These are phyloP conservation scores for Calonectria hongkongensis DNA, from an alignment of 2,329 filamentous ascomycete species.

Conservation along the genomic window DNA sequence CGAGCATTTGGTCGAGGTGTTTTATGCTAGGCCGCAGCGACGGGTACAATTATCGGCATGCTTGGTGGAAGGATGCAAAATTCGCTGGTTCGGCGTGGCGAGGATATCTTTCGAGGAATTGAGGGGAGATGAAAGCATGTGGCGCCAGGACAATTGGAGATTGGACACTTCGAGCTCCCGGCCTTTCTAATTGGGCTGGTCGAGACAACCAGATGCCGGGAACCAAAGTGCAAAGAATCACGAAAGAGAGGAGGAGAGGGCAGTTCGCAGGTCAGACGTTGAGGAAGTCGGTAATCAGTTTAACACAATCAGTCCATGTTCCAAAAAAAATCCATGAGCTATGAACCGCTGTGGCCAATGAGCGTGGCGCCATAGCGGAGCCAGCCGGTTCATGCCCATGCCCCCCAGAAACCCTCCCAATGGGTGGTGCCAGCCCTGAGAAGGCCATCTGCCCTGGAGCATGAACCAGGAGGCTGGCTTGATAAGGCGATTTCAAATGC, in stretches of 20 bases:
- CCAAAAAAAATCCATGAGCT: constrained; percentile 42
- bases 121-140: constrained; percentile 15
- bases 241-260: constrained; percentile 5
- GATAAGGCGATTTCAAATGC: constrained; percentile 17
- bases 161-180: background rate
- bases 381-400: constrained; percentile 25
- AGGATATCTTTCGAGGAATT: constrained; percentile 39
- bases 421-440: constrained; percentile 6
- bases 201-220: background rate
- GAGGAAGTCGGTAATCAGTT: constrained; percentile 35
- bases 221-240: background rate
- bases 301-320: constrained; percentile 42
- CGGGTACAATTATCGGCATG: constrained; percentile 47
- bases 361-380: constrained; percentile 35
- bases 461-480: constrained; percentile 21
- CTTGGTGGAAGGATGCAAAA: constrained; percentile 43
- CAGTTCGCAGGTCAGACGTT: constrained; percentile 31
- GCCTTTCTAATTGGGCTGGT: constrained; percentile 14
- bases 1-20: constrained; percentile 68
- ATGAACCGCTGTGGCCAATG: constrained; percentile 35
- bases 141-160: constrained; percentile 16
- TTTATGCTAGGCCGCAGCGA: constrained; percentile 44
- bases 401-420: constrained; percentile 28
- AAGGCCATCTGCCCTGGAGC: constrained; percentile 18
- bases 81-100: constrained; percentile 7